Evolutionary conservation across 768 basidiomycete species (phyloP), one percentile per base, ranked within the genome.

Genomic region (Tricholoma sp.): DNA sequence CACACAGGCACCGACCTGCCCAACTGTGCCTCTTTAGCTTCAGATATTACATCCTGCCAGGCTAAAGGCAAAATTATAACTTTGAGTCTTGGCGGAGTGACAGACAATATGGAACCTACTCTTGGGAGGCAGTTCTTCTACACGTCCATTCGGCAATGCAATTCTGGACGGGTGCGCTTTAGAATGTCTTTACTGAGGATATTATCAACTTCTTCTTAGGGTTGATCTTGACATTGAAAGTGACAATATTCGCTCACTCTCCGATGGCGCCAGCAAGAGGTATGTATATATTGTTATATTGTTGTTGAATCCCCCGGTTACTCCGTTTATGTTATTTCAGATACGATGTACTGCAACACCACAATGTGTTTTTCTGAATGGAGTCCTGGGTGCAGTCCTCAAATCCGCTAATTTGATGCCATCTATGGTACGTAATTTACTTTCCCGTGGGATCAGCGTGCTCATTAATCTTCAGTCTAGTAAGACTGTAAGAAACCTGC

Each of bases 191-290:
- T 29, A 10, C 19, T 21, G 11, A 22, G 7, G 54, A 10, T 34
- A 11, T 45, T 18, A 16, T 56, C 45, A 35, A 49, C 27, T 53
- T 9, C 11, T 35, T 21, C 32, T 45, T 58, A 83, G 81, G 27
- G 70, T 89, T 59, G 88, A 91, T 67, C 75, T 91, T 31, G 88
- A 89, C 66, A 86, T 91, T 60, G 88, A 90, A 69, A 81, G 83
- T n/a, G 88, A 76, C 58, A 67, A 74, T 55, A 79, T 87, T 46
- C 78, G 82, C 8, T 77, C 81, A 3, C 75, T 83, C 35, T 69
- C 80, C 24, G 72, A 67, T 52, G 75, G 77, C 32, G 76, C 79
- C 8, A 77, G 74, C 64, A 88, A 86, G 68, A 73, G 75, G 83
- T 85, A 62, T 54, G 70, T 56, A 41, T 4, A 11, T 7, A 11